Conservation (phyloP, 164 flowering plant genomes). For the Chimonanthus praecox region DNA sequence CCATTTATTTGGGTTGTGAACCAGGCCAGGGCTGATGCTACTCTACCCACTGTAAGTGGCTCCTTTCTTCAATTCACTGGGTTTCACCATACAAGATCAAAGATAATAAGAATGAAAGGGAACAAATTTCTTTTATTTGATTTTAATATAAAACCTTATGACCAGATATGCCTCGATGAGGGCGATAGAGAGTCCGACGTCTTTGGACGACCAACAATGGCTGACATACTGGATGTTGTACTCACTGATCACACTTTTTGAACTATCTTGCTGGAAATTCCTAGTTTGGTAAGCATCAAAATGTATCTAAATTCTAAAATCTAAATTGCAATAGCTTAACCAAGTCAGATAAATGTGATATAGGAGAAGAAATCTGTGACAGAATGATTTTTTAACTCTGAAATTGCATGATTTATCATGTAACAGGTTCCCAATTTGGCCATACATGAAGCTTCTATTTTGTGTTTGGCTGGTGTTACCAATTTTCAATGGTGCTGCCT, state of each 20-base stretch:
- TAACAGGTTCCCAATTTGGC: slow-evolving; percentile 79
- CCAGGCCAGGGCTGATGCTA: slow-evolving; percentile 85
- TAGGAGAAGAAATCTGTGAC: background rate
- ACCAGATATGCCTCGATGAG: slow-evolving; percentile 76
- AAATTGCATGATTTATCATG: background rate
- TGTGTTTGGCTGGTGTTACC: slow-evolving; percentile 89
- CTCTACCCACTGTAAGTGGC: slow-evolving; percentile 79
- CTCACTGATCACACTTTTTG: slow-evolving; percentile 77
- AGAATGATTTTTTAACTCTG: background rate
- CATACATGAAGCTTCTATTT: slow-evolving; percentile 61
- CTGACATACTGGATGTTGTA: slow-evolving; percentile 87
- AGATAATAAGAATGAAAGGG: background rate
- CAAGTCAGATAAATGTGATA: background rate
- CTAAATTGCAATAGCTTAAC: background rate
- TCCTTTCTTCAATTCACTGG: background rate
- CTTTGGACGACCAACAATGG: slow-evolving; percentile 91
- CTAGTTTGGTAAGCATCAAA: slow-evolving; percentile 54
- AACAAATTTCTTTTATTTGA: too few species aligned
- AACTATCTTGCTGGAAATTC: slow-evolving; percentile 67
- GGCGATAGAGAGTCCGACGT: slow-evolving; percentile 84
- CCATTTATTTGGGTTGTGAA: slow-evolving; percentile 3
- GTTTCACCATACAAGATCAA: too few species aligned
- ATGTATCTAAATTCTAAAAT: background rate
- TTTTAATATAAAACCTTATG: background rate
- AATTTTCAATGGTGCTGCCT: slow-evolving; percentile 86